Percentiles rank a stretch among this genome's conserved stretches.
Evolutionary conservation across 129 eudicot species (phyloP).

Genomic region (Flaveria brownii): DNA sequence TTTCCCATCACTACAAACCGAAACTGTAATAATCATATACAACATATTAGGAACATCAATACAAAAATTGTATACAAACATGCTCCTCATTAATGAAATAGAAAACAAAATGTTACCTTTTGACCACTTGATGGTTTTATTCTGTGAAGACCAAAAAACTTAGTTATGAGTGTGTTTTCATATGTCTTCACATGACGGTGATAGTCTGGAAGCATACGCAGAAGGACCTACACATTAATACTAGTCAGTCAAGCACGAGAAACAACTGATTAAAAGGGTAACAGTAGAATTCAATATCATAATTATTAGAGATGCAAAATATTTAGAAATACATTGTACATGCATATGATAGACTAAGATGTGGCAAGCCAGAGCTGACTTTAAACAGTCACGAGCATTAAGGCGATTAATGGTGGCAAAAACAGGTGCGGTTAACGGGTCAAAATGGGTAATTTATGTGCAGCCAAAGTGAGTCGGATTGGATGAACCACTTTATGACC

Average conservation of each 20-base stretch:
- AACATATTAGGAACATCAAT: not conserved
- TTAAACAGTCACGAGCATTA: not conserved
- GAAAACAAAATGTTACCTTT: slow-evolving; percentile 57
- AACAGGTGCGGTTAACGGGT: not conserved
- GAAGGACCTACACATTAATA: slow-evolving; percentile 61
- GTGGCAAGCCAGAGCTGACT: not conserved
- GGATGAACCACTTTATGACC: not conserved
- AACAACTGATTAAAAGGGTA: not conserved
- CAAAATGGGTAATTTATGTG: not conserved
- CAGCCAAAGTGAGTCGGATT: not conserved
- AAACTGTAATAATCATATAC: slow-evolving; percentile 53
- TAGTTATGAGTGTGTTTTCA: slow-evolving; percentile 87
- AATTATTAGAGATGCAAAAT: not conserved
- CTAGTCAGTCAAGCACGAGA: slow-evolving; percentile 14
- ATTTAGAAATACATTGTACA: not conserved
- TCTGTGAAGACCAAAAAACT: slow-evolving; percentile 96
- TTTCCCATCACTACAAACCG: slow-evolving; percentile 99
- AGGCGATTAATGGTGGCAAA: not conserved
- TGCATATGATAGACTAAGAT: not conserved
- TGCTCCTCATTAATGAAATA: not conserved
- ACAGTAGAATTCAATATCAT: not conserved
- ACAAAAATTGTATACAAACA: not conserved
- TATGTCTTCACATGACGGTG: slow-evolving; percentile 70
- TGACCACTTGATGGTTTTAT: slow-evolving; percentile 89
- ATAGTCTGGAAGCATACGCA: slow-evolving; percentile 96